Conservation (phyloP, 164 flowering plant genomes). For the Tetrastigma voinierianum region DNA sequence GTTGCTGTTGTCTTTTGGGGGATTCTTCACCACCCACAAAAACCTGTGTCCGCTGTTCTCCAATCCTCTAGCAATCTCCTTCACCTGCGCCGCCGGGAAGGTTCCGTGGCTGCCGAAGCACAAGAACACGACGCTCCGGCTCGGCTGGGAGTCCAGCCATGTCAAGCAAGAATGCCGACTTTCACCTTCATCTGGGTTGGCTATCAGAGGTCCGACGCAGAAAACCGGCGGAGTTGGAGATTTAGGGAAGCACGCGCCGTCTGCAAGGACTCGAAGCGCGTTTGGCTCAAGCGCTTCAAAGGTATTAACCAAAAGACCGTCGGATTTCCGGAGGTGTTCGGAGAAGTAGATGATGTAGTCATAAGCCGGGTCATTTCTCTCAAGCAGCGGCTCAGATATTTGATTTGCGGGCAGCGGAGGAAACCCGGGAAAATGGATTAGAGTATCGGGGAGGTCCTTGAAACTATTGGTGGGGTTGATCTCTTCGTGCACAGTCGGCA, state of each 20-base stretch:
- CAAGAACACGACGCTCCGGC: not conserved
- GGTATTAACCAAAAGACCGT: conserved; percentile 11
- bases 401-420: conserved; percentile 17
- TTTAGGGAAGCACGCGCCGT: not conserved
- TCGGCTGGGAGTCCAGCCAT: not conserved
- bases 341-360: conserved; percentile 4
- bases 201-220: conserved; percentile 9
- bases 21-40: conserved; percentile 1
- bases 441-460: conserved; percentile 1
- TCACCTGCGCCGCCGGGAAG: not conserved
- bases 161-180: not conserved
- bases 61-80: not conserved
- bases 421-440: conserved; percentile 20
- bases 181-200: not conserved
- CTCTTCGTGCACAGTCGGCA: conserved; percentile 18
- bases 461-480: not conserved
- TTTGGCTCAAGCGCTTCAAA: conserved; percentile 9
- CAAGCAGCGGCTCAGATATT: conserved; percentile 11
- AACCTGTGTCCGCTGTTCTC: not conserved
- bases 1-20: not conserved
- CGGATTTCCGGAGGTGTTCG: not conserved
- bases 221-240: not conserved
- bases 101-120: not conserved
- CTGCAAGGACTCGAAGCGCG: conserved; percentile 2
- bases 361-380: conserved; percentile 7